phyloP scores from a whole-genome alignment of 192 early-diverging fungal genomes.

The Rhizophlyctis rosea region DNA sequence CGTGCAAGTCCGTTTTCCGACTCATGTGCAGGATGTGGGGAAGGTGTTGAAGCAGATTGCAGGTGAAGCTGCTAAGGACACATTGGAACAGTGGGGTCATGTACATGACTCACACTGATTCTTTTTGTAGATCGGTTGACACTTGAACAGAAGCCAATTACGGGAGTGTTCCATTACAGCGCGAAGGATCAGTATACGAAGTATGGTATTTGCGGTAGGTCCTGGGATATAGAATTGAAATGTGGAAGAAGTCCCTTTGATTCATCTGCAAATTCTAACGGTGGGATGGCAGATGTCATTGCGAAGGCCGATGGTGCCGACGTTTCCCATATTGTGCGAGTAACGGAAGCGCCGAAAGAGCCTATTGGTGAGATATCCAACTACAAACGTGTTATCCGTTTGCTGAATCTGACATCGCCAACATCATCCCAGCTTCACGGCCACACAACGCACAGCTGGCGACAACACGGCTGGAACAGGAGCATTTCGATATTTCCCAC shows the following conservation, averaged over 20 bases:
- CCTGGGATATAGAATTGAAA: background rate
- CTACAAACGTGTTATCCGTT: background rate
- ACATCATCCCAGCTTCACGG: slow-evolving; percentile 44
- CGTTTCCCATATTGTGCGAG: slow-evolving; percentile 48
- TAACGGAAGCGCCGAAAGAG: slow-evolving; percentile 25
- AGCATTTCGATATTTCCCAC: slow-evolving; percentile 47
- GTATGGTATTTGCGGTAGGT: slow-evolving; percentile 68
- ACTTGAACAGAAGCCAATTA: slow-evolving; percentile 28
- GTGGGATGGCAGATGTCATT: slow-evolving; percentile 43
- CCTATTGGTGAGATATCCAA: slow-evolving; percentile 5
- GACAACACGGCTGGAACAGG: slow-evolving; percentile 52
- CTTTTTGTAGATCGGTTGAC: background rate
- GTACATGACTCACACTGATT: background rate
- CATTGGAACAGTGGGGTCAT: slow-evolving; percentile 28
- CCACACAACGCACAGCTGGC: slow-evolving; percentile 67
- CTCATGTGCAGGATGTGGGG: slow-evolving; percentile 75
- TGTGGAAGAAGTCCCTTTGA: background rate
- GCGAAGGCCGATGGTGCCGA: slow-evolving; percentile 41
- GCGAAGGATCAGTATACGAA: slow-evolving; percentile 61
- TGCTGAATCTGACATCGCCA: background rate
- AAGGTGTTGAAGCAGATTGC: slow-evolving; percentile 63
- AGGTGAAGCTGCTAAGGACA: slow-evolving; percentile 32
- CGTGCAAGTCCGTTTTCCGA: slow-evolving; percentile 70
- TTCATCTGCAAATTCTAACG: background rate
- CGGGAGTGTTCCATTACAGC: slow-evolving; percentile 63